Conservation (phyloP, 352 stramenopile species). For the Pythium plurisporium region DNA sequence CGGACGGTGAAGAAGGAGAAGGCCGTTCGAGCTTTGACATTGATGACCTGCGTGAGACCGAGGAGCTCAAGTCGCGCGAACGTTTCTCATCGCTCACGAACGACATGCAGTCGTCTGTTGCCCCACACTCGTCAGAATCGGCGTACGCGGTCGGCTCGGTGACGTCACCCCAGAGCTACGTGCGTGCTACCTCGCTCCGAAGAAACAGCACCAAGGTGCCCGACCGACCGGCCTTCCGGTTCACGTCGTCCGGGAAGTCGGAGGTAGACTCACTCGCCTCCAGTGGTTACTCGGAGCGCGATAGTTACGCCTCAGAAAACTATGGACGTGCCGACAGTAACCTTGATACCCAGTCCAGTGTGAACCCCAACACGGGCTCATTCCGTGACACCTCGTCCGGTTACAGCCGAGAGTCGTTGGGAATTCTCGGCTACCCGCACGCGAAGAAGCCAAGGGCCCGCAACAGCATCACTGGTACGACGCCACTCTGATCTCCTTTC, state of each 20-base stretch:
- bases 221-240: constrained; percentile 11
- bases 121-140: constrained; percentile 16
- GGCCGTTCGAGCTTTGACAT: constrained; percentile 81
- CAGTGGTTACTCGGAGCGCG: constrained; percentile 19
- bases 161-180: constrained; percentile 74
- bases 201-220: constrained; percentile 34
- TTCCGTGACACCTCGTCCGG: constrained; percentile 42
- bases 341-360: not conserved
- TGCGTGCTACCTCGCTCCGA: constrained; percentile 62
- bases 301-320: constrained; percentile 20
- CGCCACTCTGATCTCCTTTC: constrained; percentile 2
- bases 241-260: constrained; percentile 6
- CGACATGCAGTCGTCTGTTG: constrained; percentile 7
- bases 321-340: not conserved
- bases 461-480: constrained; percentile 44
- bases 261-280: constrained; percentile 11
- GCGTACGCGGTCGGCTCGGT: constrained; percentile 37
- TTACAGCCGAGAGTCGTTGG: constrained; percentile 75
- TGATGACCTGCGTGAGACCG: constrained; percentile 69
- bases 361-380: constrained; percentile 29
- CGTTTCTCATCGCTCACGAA: constrained; percentile 26
- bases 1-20: constrained; percentile 34
- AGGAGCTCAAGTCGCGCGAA: constrained; percentile 47
- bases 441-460: constrained; percentile 62
- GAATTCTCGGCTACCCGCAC: constrained; percentile 80